Percentiles rank a stretch among this genome's conserved stretches.
Evolutionary conservation across 1,284 basidiomycete genomes (phyloP).

Genomic region (Cutaneotrichosporon spelunceum): DNA sequence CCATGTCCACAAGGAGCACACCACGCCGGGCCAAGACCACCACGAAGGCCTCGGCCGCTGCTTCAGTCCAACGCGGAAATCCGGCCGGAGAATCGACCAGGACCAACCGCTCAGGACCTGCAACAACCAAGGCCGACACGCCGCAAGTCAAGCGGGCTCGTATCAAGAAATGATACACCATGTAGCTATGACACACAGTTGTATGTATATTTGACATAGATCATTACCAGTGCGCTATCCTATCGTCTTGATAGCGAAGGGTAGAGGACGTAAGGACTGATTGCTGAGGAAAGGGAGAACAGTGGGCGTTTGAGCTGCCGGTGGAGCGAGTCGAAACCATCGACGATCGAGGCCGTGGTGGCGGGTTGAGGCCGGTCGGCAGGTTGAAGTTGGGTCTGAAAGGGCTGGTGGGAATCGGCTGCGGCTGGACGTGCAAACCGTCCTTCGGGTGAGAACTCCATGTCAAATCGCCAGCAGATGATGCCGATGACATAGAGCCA

Average conservation of each 20-base stretch:
- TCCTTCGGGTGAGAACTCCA: not conserved
- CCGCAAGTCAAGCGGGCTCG: conserved; percentile 2
- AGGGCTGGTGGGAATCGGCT: conserved; percentile 3
- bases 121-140: not conserved
- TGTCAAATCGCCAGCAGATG: not conserved
- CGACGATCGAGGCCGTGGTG: conserved; percentile 1
- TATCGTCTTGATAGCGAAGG: not conserved
- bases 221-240: not conserved
- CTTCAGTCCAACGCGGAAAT: not conserved
- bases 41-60: not conserved
- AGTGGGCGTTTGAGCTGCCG: not conserved
- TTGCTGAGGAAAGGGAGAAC: not conserved
- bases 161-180: conserved; percentile 4
- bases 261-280: not conserved
- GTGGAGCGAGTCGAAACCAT: conserved; percentile 1
- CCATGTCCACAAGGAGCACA: not conserved
- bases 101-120: not conserved
- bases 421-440: not conserved
- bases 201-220: not conserved
- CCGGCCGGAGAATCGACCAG: not conserved
- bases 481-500: not conserved
- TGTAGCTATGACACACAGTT: not conserved
- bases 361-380: conserved; percentile 1
- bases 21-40: not conserved
- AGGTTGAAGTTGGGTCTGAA: not conserved